Percentiles rank a stretch among this genome's conserved stretches.
Conservation (phyloP, 2,329 filamentous ascomycete species). For the Talaromyces atroroseus region DNA sequence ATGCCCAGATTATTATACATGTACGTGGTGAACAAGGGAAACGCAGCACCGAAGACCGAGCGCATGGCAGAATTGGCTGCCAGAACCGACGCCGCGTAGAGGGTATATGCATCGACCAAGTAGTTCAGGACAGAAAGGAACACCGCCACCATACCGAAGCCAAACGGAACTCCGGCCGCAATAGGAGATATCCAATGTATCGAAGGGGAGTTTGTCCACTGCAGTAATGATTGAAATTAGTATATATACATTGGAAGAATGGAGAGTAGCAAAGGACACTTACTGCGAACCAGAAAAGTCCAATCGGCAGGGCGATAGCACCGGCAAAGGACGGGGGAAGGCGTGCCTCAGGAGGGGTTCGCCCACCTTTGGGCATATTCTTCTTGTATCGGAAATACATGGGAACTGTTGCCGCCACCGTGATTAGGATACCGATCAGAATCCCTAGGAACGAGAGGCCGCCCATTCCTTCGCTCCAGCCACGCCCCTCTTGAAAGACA, state of each 20-base stretch:
- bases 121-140: slow-evolving; percentile 35
- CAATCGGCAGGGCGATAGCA: slow-evolving; percentile 43
- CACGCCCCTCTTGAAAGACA: slow-evolving; percentile 30
- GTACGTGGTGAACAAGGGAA: slow-evolving; percentile 38
- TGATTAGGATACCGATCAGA: slow-evolving; percentile 34
- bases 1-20: slow-evolving; percentile 43
- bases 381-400: slow-evolving; percentile 37
- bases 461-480: slow-evolving; percentile 34
- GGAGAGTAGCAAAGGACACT: slow-evolving; percentile 41
- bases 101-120: slow-evolving; percentile 26
- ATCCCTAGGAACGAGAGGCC: slow-evolving; percentile 41
- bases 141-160: slow-evolving; percentile 38
- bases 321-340: slow-evolving; percentile 47
- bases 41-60: slow-evolving; percentile 27
- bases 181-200: slow-evolving; percentile 36
- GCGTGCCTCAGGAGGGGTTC: slow-evolving; percentile 55
- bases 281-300: slow-evolving; percentile 44
- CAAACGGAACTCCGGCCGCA: slow-evolving; percentile 29
- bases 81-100: slow-evolving; percentile 23
- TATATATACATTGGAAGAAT: slow-evolving; percentile 23
- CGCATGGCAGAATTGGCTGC: slow-evolving; percentile 31
- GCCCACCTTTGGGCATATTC: slow-evolving; percentile 43
- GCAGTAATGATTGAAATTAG: not conserved
- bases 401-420: slow-evolving; percentile 34
- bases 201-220: slow-evolving; percentile 37